Conservation (phyloP, 202 grass and related monocot species). For the Carex sylvatica region DNA sequence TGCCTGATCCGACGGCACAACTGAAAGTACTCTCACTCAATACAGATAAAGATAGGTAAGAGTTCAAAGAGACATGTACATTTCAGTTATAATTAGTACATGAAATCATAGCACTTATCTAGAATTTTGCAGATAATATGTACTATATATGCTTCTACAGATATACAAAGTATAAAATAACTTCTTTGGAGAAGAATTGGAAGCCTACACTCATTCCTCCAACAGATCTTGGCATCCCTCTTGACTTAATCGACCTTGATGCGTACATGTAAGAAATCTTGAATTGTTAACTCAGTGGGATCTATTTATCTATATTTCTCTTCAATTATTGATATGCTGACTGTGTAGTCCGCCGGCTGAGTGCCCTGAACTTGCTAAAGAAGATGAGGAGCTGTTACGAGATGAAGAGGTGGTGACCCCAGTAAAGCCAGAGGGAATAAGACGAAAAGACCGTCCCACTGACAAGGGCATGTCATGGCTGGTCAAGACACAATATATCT, state of each 20-base stretch:
- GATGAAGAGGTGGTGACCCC: constrained; percentile 87
- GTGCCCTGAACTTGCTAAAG: constrained; percentile 44
- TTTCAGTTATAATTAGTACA: constrained; percentile 21
- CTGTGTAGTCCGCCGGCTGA: constrained; percentile 49
- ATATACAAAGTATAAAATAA: constrained; percentile 87
- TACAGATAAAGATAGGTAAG: constrained; percentile 90
- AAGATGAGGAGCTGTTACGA: constrained; percentile 86
- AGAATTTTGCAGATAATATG: background rate
- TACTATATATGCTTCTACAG: constrained; percentile 42
- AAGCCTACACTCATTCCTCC: constrained; percentile 86
- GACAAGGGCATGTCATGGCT: constrained; percentile 98
- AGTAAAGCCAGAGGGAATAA: constrained; percentile 89
- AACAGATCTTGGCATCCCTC: constrained; percentile 92
- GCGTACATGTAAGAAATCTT: constrained; percentile 77
- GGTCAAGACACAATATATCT: constrained; percentile 99
- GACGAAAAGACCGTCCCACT: constrained; percentile 88
- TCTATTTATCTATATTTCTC: background rate
- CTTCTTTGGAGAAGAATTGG: constrained; percentile 91
- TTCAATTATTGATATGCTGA: background rate
- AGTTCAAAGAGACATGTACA: background rate
- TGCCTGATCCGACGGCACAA: constrained; percentile 78
- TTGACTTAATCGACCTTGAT: constrained; percentile 91
- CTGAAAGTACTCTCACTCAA: constrained; percentile 84
- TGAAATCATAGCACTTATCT: constrained; percentile 20
- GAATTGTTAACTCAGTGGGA: background rate